These are phyloP conservation scores for Acanthamoeba comandoni DNA, from an alignment of 208 protist species.

Conservation along the genomic window DNA sequence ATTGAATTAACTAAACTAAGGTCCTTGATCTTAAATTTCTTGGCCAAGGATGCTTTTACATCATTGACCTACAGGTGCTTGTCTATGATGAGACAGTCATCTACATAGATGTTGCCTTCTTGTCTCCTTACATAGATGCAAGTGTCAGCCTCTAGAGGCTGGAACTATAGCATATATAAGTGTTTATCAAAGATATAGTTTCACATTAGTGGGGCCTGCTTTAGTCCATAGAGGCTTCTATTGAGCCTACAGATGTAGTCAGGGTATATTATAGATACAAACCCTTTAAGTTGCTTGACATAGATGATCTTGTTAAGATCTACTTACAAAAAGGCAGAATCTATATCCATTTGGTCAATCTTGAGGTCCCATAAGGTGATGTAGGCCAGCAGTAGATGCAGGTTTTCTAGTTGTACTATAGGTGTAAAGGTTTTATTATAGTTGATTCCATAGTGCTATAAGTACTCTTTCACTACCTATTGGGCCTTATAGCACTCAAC, in stretches of 20 bases:
- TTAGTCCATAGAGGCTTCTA: constrained; percentile 34
- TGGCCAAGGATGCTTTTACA: too few species aligned
- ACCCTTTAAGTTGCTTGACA: constrained; percentile 40
- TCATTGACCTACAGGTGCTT: too few species aligned
- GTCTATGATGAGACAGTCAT: neutral
- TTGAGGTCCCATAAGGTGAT: constrained; percentile 11
- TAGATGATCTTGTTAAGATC: constrained; percentile 37
- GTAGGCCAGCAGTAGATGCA: constrained; percentile 6
- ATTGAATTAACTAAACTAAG: too few species aligned
- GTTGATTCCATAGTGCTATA: neutral
- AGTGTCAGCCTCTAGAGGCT: neutral
- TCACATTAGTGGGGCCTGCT: constrained; percentile 29
- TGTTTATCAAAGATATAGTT: neutral
- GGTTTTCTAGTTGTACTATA: neutral
- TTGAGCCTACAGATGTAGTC: constrained; percentile 33
- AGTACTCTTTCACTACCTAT: constrained; percentile 1
- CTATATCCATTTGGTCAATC: constrained; percentile 52
- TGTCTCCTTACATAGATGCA: constrained; percentile 9
- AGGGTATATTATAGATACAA: neutral
- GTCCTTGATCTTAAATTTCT: too few species aligned
- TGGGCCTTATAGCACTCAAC: neutral
- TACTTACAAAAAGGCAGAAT: constrained; percentile 43
- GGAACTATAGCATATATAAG: constrained; percentile 8
- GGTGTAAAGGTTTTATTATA: neutral
- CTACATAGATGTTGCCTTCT: neutral